These are phyloP conservation scores for Populus hybrid DNA, from an alignment of 441 rosid genomes.

Conservation along the genomic window DNA sequence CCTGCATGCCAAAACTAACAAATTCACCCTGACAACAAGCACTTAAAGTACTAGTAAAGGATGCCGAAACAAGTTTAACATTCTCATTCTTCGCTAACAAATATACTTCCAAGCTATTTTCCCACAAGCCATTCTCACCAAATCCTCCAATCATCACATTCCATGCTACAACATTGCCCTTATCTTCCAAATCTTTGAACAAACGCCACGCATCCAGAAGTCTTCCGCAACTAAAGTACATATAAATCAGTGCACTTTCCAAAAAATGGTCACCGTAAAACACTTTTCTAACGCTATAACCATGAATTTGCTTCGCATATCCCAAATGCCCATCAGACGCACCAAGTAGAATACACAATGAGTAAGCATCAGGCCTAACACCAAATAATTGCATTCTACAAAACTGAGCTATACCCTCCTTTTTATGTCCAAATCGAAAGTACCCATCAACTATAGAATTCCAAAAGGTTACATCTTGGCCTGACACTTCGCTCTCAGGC, in stretches of 20 bases:
- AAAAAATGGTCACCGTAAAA: conserved; percentile 44
- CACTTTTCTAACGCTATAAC: conserved; percentile 46
- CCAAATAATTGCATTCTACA: conserved; percentile 50
- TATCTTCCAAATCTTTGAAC: conserved; percentile 45
- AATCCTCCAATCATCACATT: conserved; percentile 78
- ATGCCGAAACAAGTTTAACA: background rate
- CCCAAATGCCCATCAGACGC: conserved; percentile 38
- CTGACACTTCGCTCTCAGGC: conserved; percentile 26
- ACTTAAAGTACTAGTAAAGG: background rate
- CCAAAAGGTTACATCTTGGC: conserved; percentile 60
- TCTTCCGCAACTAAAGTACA: conserved; percentile 44
- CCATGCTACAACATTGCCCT: conserved; percentile 62
- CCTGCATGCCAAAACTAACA: background rate
- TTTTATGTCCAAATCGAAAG: conserved; percentile 38
- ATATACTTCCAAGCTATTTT: conserved; percentile 56
- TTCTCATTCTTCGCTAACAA: conserved; percentile 24
- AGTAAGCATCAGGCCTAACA: conserved; percentile 60
- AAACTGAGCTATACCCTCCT: conserved; percentile 48
- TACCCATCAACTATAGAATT: conserved; percentile 66
- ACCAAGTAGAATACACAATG: conserved; percentile 53
- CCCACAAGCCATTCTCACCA: conserved; percentile 46
- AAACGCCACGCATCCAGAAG: conserved; percentile 43
- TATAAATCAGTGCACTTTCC: conserved; percentile 53
- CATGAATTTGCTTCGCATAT: conserved; percentile 58
- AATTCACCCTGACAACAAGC: background rate